phyloP scores from a whole-genome alignment of 805 yeast genomes.

The Candida yuanshanica region DNA sequence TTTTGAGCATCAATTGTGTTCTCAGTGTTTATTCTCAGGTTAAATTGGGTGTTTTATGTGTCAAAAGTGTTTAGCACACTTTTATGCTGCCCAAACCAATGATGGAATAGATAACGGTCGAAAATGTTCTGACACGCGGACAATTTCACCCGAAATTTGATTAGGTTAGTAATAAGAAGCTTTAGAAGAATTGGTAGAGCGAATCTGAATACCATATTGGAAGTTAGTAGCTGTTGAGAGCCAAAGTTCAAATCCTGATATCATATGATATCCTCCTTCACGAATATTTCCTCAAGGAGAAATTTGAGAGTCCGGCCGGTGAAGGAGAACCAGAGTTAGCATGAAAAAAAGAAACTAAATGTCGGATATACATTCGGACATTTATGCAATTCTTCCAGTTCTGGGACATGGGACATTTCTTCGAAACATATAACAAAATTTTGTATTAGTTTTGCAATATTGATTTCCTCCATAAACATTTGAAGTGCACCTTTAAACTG shows the following conservation, averaged over 20 bases:
- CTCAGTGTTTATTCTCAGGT: too few species aligned
- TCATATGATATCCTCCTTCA: too few species aligned
- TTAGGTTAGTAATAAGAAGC: too few species aligned
- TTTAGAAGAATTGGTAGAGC: too few species aligned
- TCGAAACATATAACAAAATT: neutral
- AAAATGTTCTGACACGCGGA: neutral
- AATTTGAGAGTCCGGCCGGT: too few species aligned
- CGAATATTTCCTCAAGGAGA: too few species aligned
- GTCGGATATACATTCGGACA: neutral
- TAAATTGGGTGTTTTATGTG: neutral
- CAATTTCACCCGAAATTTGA: conserved; percentile 1
- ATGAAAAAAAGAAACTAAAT: neutral
- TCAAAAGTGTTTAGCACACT: neutral
- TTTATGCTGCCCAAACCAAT: conserved; percentile 14
- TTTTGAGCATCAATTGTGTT: too few species aligned
- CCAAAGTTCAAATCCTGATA: too few species aligned
- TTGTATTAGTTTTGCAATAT: neutral
- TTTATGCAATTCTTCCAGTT: neutral
- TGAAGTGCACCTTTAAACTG: neutral
- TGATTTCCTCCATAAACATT: neutral
- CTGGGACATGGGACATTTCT: neutral
- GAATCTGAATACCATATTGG: too few species aligned
- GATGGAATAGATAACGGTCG: conserved; percentile 19
- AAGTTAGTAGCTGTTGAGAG: too few species aligned
- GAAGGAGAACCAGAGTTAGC: too few species aligned